A percentile compares a stretch with the other conserved stretches of the same genome.
Conservation (phyloP, 208 protist species). For the Leptomonas pyrrhocoris region DNA sequence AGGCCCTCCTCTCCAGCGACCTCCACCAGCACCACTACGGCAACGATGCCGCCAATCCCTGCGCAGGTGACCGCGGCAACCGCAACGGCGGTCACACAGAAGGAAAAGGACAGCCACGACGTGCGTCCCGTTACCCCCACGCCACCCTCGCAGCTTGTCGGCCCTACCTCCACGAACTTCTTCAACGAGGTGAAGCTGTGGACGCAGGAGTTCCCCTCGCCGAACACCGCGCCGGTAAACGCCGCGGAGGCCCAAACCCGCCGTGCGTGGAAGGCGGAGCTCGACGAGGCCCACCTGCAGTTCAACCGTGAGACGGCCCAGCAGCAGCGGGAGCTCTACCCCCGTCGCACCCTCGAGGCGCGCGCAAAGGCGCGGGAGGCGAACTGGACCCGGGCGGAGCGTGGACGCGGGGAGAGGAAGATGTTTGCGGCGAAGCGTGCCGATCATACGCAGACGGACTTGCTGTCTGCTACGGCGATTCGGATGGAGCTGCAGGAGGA, state of each 20-base stretch:
- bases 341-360: slow-evolving; percentile 28
- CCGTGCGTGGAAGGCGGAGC: slow-evolving; percentile 43
- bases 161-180: slow-evolving; percentile 40
- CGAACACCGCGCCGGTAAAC: slow-evolving; percentile 32
- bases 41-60: neutral
- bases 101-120: neutral
- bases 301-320: slow-evolving; percentile 40
- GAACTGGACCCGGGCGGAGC: slow-evolving; percentile 28
- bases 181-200: slow-evolving; percentile 52
- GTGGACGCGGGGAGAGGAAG: slow-evolving; percentile 30
- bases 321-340: slow-evolving; percentile 31
- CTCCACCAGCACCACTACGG: neutral
- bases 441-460: slow-evolving; percentile 21
- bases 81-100: neutral
- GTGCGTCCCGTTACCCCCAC: slow-evolving; percentile 3
- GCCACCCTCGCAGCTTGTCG: slow-evolving; percentile 25
- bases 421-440: slow-evolving; percentile 16
- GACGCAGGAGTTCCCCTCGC: slow-evolving; percentile 36
- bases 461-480: slow-evolving; percentile 30
- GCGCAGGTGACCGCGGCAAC: neutral
- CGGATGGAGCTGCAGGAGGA: slow-evolving; percentile 30
- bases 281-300: slow-evolving; percentile 26
- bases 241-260: slow-evolving; percentile 34
- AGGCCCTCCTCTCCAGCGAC: no score
- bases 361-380: slow-evolving; percentile 31